Conservation (phyloP, 2,329 filamentous ascomycete species). For the Endocalyx cinctus region DNA sequence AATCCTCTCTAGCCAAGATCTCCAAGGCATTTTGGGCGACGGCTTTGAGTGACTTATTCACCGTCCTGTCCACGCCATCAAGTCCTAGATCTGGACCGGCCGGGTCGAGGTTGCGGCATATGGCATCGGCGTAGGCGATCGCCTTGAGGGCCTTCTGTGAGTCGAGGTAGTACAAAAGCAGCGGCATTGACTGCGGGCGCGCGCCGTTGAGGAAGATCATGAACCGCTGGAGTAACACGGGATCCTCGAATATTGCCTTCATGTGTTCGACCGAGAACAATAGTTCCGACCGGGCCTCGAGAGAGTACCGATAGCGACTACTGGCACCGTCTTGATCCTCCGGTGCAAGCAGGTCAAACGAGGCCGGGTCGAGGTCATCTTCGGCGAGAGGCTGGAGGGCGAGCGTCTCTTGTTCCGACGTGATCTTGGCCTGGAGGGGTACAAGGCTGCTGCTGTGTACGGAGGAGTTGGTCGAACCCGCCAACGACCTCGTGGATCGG, state of each 20-base stretch:
- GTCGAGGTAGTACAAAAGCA: constrained; percentile 69
- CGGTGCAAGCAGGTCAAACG: constrained; percentile 41
- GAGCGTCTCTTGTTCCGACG: constrained; percentile 22
- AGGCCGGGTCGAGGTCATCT: constrained; percentile 33
- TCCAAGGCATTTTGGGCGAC: constrained; percentile 64
- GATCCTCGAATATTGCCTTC: constrained; percentile 59
- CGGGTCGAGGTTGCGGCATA: constrained; percentile 58
- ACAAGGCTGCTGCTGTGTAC: constrained; percentile 11
- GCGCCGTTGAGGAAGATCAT: constrained; percentile 59
- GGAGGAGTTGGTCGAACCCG: constrained; percentile 24
- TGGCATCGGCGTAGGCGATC: constrained; percentile 66
- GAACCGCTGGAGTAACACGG: constrained; percentile 59
- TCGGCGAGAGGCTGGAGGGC: constrained; percentile 31
- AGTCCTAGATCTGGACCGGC: constrained; percentile 51
- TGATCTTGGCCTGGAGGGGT: constrained; percentile 21
- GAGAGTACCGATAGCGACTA: constrained; percentile 49
- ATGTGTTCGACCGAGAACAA: constrained; percentile 65
- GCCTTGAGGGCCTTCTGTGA: constrained; percentile 66
- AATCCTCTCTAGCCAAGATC: constrained; percentile 59
- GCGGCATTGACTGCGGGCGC: constrained; percentile 57
- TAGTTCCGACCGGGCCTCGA: constrained; percentile 61
- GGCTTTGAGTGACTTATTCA: constrained; percentile 55
- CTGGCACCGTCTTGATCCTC: constrained; percentile 24
- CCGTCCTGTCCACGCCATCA: constrained; percentile 43
- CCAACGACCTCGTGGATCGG: constrained; percentile 21